These are phyloP conservation scores for Ailanthus altissimus DNA, from an alignment of 345 rosid species.

Conservation along the genomic window DNA sequence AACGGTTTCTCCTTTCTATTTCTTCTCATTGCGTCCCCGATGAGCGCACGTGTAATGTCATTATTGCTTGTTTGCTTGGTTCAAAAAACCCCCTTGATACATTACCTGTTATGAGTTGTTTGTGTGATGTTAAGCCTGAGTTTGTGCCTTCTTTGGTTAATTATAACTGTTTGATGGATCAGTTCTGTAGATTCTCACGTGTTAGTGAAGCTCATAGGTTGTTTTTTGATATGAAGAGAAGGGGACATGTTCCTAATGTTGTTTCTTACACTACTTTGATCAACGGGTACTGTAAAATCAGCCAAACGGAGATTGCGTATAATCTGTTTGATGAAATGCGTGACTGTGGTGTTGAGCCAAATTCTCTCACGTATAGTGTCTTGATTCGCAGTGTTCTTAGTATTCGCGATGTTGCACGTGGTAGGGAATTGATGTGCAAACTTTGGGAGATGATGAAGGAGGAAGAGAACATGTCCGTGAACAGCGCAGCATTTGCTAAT, in stretches of 20 bases:
- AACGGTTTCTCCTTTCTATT: conserved; percentile 42
- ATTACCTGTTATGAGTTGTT: conserved; percentile 39
- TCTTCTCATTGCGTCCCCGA: conserved; percentile 60
- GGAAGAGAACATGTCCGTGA: conserved; percentile 45
- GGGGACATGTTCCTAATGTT: conserved; percentile 61
- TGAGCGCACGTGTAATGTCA: conserved; percentile 67
- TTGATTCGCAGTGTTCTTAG: conserved; percentile 63
- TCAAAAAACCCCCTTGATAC: conserved; percentile 51
- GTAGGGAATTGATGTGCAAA: conserved; percentile 43
- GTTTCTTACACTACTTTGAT: conserved; percentile 76
- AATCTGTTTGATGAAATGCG: conserved; percentile 78
- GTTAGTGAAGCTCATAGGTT: conserved; percentile 57
- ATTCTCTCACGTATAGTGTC: conserved; percentile 64
- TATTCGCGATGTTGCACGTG: conserved; percentile 43
- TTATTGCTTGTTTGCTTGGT: conserved; percentile 68
- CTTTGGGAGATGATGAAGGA: conserved; percentile 65
- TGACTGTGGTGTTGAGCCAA: conserved; percentile 41
- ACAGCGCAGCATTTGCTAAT: conserved; percentile 65
- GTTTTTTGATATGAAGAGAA: conserved; percentile 55
- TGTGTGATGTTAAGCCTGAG: conserved; percentile 52
- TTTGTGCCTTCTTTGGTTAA: conserved; percentile 71
- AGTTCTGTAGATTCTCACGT: conserved; percentile 46
- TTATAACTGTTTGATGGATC: conserved; percentile 75
- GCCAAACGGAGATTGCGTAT: conserved; percentile 46
- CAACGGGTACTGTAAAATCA: conserved; percentile 49